These are phyloP conservation scores for Multifurca ochricompacta DNA, from an alignment of 768 basidiomycete species.

Conservation along the genomic window DNA sequence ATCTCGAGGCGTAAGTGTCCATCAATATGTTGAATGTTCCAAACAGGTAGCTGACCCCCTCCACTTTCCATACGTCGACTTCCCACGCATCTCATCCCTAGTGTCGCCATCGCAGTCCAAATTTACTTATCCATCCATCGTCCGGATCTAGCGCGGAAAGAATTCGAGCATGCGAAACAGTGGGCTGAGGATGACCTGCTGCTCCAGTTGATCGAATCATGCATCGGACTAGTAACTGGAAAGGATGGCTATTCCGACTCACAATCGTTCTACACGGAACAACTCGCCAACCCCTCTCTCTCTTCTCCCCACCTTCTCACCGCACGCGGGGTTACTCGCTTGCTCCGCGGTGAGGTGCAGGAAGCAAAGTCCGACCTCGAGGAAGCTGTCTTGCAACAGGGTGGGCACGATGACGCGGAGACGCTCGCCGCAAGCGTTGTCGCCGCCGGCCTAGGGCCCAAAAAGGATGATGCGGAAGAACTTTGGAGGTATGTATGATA, in stretches of 20 bases:
- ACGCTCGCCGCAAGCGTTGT: constrained; percentile 61
- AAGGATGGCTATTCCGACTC: constrained; percentile 55
- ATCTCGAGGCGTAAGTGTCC: constrained; percentile 76
- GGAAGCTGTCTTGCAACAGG: constrained; percentile 57
- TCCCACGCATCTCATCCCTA: constrained; percentile 27
- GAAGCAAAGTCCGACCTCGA: constrained; percentile 78
- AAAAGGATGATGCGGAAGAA: constrained; percentile 56
- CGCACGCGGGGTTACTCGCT: constrained; percentile 70
- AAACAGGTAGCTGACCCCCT: background rate
- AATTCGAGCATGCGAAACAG: constrained; percentile 73
- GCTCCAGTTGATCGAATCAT: constrained; percentile 83
- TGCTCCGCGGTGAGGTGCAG: constrained; percentile 65
- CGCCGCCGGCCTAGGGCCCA: constrained; percentile 51
- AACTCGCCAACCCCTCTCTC: constrained; percentile 72
- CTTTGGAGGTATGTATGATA: constrained; percentile 54
- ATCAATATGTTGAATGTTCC: constrained; percentile 10
- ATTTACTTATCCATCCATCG: constrained; percentile 89
- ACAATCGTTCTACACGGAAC: constrained; percentile 70
- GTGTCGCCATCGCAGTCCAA: constrained; percentile 76
- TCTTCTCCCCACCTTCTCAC: constrained; percentile 68
- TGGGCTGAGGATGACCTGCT: constrained; percentile 89
- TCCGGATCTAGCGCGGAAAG: constrained; percentile 77
- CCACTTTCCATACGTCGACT: background rate
- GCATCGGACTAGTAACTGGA: constrained; percentile 66
- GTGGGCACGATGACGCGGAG: constrained; percentile 46